phyloP scores from a whole-genome alignment of 176 grass and related monocot genomes.

The Musa beccarii region DNA sequence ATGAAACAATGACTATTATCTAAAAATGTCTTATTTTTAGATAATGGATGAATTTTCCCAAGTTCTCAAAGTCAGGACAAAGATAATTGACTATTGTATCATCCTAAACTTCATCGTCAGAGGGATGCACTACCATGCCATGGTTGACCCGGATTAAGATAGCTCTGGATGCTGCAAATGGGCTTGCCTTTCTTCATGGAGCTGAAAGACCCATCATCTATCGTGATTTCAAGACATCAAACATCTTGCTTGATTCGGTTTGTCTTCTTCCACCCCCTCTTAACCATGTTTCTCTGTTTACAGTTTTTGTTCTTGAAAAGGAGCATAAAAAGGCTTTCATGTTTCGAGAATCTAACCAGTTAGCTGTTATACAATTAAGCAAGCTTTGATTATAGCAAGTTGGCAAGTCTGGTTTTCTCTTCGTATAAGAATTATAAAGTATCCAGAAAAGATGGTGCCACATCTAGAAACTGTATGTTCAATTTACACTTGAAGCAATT shows the following conservation, averaged over 20 bases:
- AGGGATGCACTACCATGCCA: constrained; percentile 74
- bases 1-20: too few relatives aligned
- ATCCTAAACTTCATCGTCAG: constrained; percentile 37
- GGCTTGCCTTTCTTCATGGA: constrained; percentile 85
- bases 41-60: neutral
- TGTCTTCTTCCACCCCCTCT: constrained; percentile 22
- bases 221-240: constrained; percentile 98
- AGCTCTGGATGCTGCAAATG: constrained; percentile 71
- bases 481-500: too few relatives aligned
- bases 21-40: neutral
- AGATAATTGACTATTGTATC: constrained; percentile 9
- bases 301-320: neutral
- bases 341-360: neutral
- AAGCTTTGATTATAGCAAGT: neutral
- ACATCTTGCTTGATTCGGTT: constrained; percentile 90
- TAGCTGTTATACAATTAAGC: neutral
- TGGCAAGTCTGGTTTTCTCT: too few relatives aligned
- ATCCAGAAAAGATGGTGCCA: too few relatives aligned
- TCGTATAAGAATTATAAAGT: too few relatives aligned
- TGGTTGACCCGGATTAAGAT: constrained; percentile 96
- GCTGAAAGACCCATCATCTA: constrained; percentile 91
- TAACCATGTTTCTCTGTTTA: neutral
- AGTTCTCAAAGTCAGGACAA: neutral
- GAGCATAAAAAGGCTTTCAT: neutral
- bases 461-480: too few relatives aligned